Evolutionary conservation across 2,329 filamentous ascomycete genomes (phyloP), one percentile per base, ranked within the genome.

Genomic region (Endocalyx cinctus): DNA sequence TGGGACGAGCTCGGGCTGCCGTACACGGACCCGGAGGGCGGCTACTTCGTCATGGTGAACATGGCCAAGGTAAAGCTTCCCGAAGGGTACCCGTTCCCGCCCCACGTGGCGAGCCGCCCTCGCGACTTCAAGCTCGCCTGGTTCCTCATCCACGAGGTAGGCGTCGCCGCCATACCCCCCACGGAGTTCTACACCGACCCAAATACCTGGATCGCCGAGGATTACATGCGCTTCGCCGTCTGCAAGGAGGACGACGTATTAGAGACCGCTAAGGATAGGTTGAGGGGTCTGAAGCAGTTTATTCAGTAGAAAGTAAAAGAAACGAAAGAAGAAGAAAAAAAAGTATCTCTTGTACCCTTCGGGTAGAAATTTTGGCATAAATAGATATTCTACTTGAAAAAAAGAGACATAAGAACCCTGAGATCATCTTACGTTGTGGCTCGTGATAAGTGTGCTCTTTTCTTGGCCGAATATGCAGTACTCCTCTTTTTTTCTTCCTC

Each of bases 11-110:
- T 90, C 6, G 76, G 71, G 12, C 69, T 90, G 31, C 83, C 84
- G 4, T 95, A 90, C 67, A 90, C 87, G 2, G 84, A 95, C 39
- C 92, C 92, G 5, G 89, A 98, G 60, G 92, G 92, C 33, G 92
- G 92, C 14, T 98, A 98, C 69, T 98, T 98, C 56, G 87, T 98
- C 25, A 77, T 98, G 33, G 92, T 87, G 44, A 98, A 98, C 66
- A 82, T 97, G 72, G 71, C 77, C 37, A 89, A 90, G 57, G 87
- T 98, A 37, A 79, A 84, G 57, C 58, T 98, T 5, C 92, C 92
- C 0, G 73, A 72, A 5, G 80, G 81, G 56, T 98, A 97, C 59
- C 76, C 82, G 0, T 97, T 97, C 69, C 92, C 92, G 17, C 71
- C 82, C 2, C 87, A 96, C 55, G 90, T 98, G 22, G 86, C 84